Evolutionary conservation across 73 alveolate genomes (phyloP), one percentile per base, ranked within the genome.

Genomic region (Diophrys appendiculata): DNA sequence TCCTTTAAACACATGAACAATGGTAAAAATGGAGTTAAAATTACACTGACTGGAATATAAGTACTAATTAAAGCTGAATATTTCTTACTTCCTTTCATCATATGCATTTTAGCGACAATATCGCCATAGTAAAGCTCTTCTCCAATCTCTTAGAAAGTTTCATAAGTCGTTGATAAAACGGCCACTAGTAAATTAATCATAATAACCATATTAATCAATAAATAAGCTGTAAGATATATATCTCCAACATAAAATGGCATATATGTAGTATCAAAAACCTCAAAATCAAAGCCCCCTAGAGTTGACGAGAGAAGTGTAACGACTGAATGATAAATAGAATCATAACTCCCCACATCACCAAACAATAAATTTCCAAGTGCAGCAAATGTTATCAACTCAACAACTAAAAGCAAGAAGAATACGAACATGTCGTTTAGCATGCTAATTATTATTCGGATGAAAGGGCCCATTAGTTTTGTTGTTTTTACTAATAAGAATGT

Each of bases 201-300:
- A 5, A 43, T 11, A 11, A 43, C 60, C 60, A 43, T 5, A 43
- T 43, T 43, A 43, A 43, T 11, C n/a, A 43, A 5, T 11, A 43
- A 18, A 43, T 11, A 43, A 5, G 18, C 60, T 11, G 60, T 18
- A 43, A 43, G 18, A 18, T 43, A 43, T 43, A 43, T 43, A 5
- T 43, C 60, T 11, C 60, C 60, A 11, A 43, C 18, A 5, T 11
- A 11, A 11, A 11, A 5, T 11, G 5, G 60, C 5, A 43, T 11
- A 18, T 43, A 43, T 67, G 75, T 27, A 1, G 33, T 18, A 25
- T 70, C 28, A 29, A 5, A 70, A 33, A 29, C 33, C 0, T 24
- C 29, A 33, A 70, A 70, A 29, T 13, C 78, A 26, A 70, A 70
- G 2, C 78, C 78, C n/a, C 78, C 78, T 2, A 70, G 67, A 29